phyloP scores from a whole-genome alignment of 805 yeast genomes.

The Zygotorulaspora danielsina region DNA sequence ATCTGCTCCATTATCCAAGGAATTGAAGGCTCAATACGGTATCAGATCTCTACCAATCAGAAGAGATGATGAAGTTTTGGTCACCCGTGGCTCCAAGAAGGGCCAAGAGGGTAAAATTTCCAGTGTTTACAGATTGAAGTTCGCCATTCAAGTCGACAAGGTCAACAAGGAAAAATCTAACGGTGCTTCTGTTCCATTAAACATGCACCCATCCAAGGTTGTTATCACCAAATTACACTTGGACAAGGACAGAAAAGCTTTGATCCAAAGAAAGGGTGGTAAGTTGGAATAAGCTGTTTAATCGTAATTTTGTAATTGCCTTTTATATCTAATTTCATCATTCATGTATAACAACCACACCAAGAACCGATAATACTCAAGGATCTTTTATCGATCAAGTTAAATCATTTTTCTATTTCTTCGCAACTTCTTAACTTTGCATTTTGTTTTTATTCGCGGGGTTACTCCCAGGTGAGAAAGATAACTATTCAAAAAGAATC shows the following conservation, averaged over 20 bases:
- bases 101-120: slow-evolving; percentile 98
- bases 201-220: slow-evolving; percentile 98
- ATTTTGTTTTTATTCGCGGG: slow-evolving; percentile 3
- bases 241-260: slow-evolving; percentile 98
- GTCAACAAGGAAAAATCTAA: slow-evolving; percentile 95
- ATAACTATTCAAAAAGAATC: too few relatives aligned
- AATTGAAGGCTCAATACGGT: slow-evolving; percentile 95
- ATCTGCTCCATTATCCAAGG: slow-evolving; percentile 99
- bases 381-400: background rate
- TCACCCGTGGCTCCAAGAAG: slow-evolving; percentile 98
- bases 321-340: slow-evolving; percentile 11
- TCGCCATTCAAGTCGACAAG: slow-evolving; percentile 93
- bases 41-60: slow-evolving; percentile 95
- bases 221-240: slow-evolving; percentile 97
- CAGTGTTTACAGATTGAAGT: slow-evolving; percentile 98
- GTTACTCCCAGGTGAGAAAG: too few relatives aligned
- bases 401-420: background rate
- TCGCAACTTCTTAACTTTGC: background rate
- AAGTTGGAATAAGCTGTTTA: slow-evolving; percentile 67
- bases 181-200: slow-evolving; percentile 96
- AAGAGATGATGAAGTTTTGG: slow-evolving; percentile 92
- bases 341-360: slow-evolving; percentile 11
- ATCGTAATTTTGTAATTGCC: slow-evolving; percentile 16
- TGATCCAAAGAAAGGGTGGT: slow-evolving; percentile 97
- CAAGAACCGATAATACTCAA: slow-evolving; percentile 5